A percentile compares a stretch with the other conserved stretches of the same genome.
phyloP scores from a whole-genome alignment of 2,329 filamentous ascomycete genomes.

The Colletotrichum endophyticum region DNA sequence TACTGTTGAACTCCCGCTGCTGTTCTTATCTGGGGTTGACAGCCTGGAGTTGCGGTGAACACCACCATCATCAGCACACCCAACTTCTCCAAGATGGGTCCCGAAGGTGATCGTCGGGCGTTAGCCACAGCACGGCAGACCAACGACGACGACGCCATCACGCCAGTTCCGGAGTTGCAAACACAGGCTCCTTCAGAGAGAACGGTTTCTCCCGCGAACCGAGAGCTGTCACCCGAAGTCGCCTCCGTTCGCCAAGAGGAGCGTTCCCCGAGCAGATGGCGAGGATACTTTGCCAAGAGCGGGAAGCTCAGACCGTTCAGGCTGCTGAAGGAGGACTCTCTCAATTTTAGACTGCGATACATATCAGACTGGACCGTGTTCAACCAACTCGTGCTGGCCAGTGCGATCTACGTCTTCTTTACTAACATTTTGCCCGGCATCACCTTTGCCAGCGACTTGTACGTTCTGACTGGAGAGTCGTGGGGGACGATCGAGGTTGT shows the following conservation, averaged over 20 bases:
- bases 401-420: conserved; percentile 70
- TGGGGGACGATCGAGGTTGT: conserved; percentile 73
- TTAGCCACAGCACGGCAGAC: neutral
- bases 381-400: conserved; percentile 68
- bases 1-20: neutral
- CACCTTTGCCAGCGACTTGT: conserved; percentile 70
- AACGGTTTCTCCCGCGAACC: neutral
- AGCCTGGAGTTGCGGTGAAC: neutral
- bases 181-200: neutral
- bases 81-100: neutral
- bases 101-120: neutral
- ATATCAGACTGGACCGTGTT: conserved; percentile 62
- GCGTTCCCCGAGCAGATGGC: neutral
- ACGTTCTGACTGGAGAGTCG: conserved; percentile 63
- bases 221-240: neutral
- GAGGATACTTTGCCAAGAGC: conserved; percentile 33
- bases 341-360: conserved; percentile 51
- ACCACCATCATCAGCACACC: neutral
- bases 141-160: neutral
- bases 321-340: conserved; percentile 53
- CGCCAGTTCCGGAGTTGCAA: neutral
- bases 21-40: neutral
- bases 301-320: conserved; percentile 56
- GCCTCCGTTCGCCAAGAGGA: neutral
- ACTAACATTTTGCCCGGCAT: conserved; percentile 71